A percentile compares a stretch with the other conserved stretches of the same genome.
These are phyloP conservation scores for Biancaea sappan DNA, from an alignment of 306 rosid genomes.

Conservation along the genomic window DNA sequence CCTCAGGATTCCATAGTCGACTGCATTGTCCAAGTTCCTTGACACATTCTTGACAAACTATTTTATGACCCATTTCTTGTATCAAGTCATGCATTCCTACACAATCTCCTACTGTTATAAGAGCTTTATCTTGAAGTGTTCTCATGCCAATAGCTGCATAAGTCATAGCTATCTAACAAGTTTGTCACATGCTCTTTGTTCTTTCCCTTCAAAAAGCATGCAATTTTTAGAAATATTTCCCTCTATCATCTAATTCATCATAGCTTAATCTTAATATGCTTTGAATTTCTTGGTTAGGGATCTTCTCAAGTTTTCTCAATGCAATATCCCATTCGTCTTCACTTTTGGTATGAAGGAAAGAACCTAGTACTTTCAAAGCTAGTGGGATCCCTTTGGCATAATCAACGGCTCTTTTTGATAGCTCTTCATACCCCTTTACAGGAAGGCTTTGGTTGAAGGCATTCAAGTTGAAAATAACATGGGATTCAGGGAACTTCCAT, in stretches of 20 bases:
- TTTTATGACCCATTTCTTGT: slow-evolving; percentile 1
- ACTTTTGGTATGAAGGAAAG: not conserved
- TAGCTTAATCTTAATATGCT: not conserved
- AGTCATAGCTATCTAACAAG: not conserved
- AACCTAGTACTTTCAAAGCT: slow-evolving; percentile 23
- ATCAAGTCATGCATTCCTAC: slow-evolving; percentile 31
- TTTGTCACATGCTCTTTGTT: not conserved
- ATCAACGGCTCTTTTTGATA: too few relatives aligned
- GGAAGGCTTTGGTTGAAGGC: too few relatives aligned
- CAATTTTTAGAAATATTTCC: not conserved
- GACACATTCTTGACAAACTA: too few relatives aligned
- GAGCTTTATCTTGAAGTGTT: not conserved
- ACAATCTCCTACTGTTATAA: not conserved
- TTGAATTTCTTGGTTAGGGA: not conserved
- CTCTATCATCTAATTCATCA: not conserved
- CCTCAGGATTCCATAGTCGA: slow-evolving; percentile 3
- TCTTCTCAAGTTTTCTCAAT: not conserved
- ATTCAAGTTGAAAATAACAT: too few relatives aligned
- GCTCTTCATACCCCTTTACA: too few relatives aligned
- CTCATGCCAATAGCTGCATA: too few relatives aligned
- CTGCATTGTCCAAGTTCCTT: too few relatives aligned
- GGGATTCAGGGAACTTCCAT: too few relatives aligned
- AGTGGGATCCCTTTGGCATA: too few relatives aligned
- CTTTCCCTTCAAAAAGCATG: not conserved
- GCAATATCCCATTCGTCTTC: not conserved